phyloP scores from a whole-genome alignment of 495 filamentous ascomycete species.

The Penicillium chermesinum region DNA sequence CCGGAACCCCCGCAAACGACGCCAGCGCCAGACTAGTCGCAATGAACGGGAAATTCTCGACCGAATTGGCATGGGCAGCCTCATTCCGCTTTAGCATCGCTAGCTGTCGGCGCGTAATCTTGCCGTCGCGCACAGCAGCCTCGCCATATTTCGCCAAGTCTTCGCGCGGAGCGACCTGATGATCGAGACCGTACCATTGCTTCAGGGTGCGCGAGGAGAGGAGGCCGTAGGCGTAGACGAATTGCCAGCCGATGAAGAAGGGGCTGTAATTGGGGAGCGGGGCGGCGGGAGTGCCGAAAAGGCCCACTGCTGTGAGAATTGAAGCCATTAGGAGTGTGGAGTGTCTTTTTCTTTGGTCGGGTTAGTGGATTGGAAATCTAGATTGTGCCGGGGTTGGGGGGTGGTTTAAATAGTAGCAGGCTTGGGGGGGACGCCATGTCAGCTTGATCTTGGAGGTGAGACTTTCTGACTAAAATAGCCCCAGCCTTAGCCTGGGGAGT shows the following conservation, averaged over 20 bases:
- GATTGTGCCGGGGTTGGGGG: too few species aligned
- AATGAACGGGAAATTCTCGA: constrained; percentile 34
- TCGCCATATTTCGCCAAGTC: constrained; percentile 43
- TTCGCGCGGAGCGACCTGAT: constrained; percentile 42
- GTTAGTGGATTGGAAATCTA: too few species aligned
- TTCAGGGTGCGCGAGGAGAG: constrained; percentile 45
- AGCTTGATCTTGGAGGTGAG: too few species aligned
- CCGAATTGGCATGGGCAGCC: constrained; percentile 43
- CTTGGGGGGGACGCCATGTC: too few species aligned
- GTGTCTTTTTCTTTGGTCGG: too few species aligned
- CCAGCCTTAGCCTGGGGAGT: too few species aligned
- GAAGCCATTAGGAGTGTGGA: constrained; percentile 5
- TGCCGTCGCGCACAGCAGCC: constrained; percentile 41
- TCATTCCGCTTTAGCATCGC: constrained; percentile 43
- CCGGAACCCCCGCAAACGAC: constrained; percentile 17
- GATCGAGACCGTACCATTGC: constrained; percentile 44
- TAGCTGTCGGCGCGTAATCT: constrained; percentile 40
- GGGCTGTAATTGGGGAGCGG: constrained; percentile 30
- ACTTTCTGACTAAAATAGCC: too few species aligned
- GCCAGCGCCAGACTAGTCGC: constrained; percentile 20
- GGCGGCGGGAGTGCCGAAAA: constrained; percentile 9
- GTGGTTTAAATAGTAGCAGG: too few species aligned
- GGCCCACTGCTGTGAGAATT: constrained; percentile 19
- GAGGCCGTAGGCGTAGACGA: constrained; percentile 43
- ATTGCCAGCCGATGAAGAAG: constrained; percentile 40